A percentile compares a stretch with the other conserved stretches of the same genome.
These are phyloP conservation scores for Nakazawaea ernobii DNA, from an alignment of 805 yeast species.

Conservation along the genomic window DNA sequence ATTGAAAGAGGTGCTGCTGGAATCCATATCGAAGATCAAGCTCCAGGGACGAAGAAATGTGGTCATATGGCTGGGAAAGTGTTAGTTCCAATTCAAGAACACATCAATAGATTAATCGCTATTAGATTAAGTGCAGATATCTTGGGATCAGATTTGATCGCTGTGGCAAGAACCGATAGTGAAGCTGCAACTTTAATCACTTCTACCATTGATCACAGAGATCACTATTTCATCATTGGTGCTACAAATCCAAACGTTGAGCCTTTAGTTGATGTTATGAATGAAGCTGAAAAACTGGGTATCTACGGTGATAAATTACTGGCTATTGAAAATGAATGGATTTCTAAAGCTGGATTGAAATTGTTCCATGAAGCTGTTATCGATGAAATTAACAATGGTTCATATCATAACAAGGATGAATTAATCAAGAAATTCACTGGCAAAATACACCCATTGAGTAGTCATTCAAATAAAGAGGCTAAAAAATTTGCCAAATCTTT, in stretches of 20 bases:
- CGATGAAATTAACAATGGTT: conserved; percentile 65
- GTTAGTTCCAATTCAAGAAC: conserved; percentile 95
- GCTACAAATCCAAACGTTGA: conserved; percentile 79
- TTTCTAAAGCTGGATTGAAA: conserved; percentile 73
- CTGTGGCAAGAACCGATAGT: conserved; percentile 94
- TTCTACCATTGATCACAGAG: conserved; percentile 90
- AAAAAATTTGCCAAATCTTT: conserved; percentile 67
- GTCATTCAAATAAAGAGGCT: conserved; percentile 75
- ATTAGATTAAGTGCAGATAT: conserved; percentile 95
- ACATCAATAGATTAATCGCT: conserved; percentile 88
- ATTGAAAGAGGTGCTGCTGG: conserved; percentile 99
- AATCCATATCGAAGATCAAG: conserved; percentile 97
- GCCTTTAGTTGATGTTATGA: conserved; percentile 71
- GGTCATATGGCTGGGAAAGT: conserved; percentile 99
- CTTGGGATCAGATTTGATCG: conserved; percentile 77
- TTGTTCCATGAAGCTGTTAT: conserved; percentile 88
- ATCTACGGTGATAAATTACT: conserved; percentile 65
- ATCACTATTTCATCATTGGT: conserved; percentile 89
- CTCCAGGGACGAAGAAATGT: conserved; percentile 97
- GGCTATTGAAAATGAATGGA: conserved; percentile 78
- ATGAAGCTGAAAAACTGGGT: conserved; percentile 75
- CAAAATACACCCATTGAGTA: conserved; percentile 69
- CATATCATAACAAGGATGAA: conserved; percentile 48
- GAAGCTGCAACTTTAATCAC: conserved; percentile 96
- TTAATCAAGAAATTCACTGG: conserved; percentile 61